Percentiles rank a stretch among this genome's conserved stretches.
Evolutionary conservation across 192 early-diverging fungal species (phyloP).

Genomic region (Umbelopsis vinacea): DNA sequence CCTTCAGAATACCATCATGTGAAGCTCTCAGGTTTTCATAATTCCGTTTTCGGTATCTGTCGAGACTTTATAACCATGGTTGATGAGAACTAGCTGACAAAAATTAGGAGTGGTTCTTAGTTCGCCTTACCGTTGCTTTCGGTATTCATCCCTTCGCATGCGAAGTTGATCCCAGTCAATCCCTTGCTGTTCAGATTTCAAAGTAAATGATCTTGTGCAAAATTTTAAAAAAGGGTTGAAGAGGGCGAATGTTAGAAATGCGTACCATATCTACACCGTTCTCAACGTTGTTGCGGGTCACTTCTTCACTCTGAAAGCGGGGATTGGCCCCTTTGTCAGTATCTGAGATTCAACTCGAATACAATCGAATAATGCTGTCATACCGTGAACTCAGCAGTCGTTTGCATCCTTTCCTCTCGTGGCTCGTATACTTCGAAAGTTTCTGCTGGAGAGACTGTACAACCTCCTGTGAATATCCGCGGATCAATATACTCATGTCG

Average conservation of each 20-base stretch:
- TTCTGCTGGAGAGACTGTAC: background rate
- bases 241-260: background rate
- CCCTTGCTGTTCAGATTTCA: conserved; percentile 39
- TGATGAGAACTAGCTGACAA: background rate
- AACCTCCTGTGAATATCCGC: background rate
- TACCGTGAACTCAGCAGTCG: background rate
- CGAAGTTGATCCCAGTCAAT: conserved; percentile 36
- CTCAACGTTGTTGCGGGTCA: conserved; percentile 34
- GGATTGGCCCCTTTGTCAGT: background rate
- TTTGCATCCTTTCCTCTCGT: background rate
- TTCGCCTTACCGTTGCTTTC: conserved; percentile 35
- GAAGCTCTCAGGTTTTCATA: background rate
- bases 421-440: background rate
- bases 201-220: background rate
- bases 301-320: conserved; percentile 23
- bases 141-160: conserved; percentile 40
- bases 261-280: conserved; percentile 45
- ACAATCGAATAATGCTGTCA: background rate
- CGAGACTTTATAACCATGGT: background rate
- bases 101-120: background rate
- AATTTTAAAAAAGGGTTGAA: no score
- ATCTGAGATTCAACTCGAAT: conserved; percentile 18
- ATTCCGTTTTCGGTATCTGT: background rate
- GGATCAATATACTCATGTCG: background rate
- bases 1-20: conserved; percentile 15